Conservation (phyloP, 495 filamentous ascomycete genomes). For the Aspergillus sparsus region DNA sequence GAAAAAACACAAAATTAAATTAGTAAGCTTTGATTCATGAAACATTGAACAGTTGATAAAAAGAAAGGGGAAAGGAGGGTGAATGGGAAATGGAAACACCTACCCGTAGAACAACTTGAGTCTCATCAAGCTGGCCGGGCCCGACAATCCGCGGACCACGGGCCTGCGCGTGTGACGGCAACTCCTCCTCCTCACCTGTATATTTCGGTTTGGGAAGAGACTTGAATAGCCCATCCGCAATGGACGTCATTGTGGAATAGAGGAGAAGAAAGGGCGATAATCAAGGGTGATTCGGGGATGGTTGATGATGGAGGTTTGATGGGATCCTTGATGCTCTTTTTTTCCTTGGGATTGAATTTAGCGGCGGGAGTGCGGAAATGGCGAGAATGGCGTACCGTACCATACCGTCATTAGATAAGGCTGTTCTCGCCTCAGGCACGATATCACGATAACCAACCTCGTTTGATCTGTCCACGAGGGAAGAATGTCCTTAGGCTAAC, state of each 20-base stretch:
- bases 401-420: slow-evolving; percentile 7
- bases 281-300: slow-evolving; percentile 16
- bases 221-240: slow-evolving; percentile 75
- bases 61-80: neutral
- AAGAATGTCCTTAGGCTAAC: no score
- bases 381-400: slow-evolving; percentile 5
- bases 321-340: slow-evolving; percentile 21
- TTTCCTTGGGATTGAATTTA: slow-evolving; percentile 16
- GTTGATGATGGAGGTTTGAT: slow-evolving; percentile 17
- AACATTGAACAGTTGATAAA: neutral
- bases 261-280: slow-evolving; percentile 21
- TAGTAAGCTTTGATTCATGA: neutral
- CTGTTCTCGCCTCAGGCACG: no score
- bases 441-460: no score
- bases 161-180: slow-evolving; percentile 69
- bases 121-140: slow-evolving; percentile 73
- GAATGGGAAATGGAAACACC: slow-evolving; percentile 22
- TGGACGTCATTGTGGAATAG: slow-evolving; percentile 59
- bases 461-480: no score
- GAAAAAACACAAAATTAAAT: neutral
- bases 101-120: slow-evolving; percentile 83
- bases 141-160: slow-evolving; percentile 78
- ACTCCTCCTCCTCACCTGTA: slow-evolving; percentile 78
- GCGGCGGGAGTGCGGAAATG: slow-evolving; percentile 23
- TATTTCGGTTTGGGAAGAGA: slow-evolving; percentile 90